Evolutionary conservation across 2,329 filamentous ascomycete species (phyloP).

Genomic region (Fusarium sp.): DNA sequence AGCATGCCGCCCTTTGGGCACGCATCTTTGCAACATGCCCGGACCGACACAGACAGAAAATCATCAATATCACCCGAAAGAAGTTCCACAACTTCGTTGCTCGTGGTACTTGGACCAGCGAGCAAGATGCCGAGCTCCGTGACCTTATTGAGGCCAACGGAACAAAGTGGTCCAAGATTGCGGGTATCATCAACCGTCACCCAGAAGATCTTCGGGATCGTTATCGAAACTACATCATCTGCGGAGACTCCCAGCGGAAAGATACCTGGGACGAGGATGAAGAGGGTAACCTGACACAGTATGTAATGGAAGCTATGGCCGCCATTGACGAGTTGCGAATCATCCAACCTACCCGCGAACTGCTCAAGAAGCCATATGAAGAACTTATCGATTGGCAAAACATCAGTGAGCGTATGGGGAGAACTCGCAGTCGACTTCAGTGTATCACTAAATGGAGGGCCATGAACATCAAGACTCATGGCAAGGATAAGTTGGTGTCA

Average conservation of each 20-base stretch:
- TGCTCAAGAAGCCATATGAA: constrained; percentile 56
- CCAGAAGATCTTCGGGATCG: constrained; percentile 75
- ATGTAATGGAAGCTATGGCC: constrained; percentile 63
- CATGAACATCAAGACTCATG: constrained; percentile 50
- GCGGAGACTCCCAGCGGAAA: constrained; percentile 61
- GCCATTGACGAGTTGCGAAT: constrained; percentile 55
- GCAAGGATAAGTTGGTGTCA: constrained; percentile 48
- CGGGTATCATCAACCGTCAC: constrained; percentile 69
- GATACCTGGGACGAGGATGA: constrained; percentile 71
- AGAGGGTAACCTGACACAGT: constrained; percentile 61
- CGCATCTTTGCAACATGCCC: constrained; percentile 59
- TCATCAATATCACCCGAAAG: constrained; percentile 67
- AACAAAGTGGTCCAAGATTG: constrained; percentile 71
- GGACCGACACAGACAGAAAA: constrained; percentile 60
- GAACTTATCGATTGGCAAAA: constrained; percentile 71
- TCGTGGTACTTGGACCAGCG: constrained; percentile 56
- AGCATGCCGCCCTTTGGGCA: constrained; percentile 60
- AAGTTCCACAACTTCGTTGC: constrained; percentile 73
- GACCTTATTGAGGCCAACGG: constrained; percentile 49
- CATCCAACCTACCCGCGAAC: constrained; percentile 45
- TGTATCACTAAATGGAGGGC: constrained; percentile 74
- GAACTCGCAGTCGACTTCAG: constrained; percentile 71
- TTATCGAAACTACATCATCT: constrained; percentile 74
- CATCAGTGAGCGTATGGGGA: constrained; percentile 70
- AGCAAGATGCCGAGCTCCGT: constrained; percentile 50